These are phyloP conservation scores for Mallotus repandus DNA, from an alignment of 441 rosid genomes.

Conservation along the genomic window DNA sequence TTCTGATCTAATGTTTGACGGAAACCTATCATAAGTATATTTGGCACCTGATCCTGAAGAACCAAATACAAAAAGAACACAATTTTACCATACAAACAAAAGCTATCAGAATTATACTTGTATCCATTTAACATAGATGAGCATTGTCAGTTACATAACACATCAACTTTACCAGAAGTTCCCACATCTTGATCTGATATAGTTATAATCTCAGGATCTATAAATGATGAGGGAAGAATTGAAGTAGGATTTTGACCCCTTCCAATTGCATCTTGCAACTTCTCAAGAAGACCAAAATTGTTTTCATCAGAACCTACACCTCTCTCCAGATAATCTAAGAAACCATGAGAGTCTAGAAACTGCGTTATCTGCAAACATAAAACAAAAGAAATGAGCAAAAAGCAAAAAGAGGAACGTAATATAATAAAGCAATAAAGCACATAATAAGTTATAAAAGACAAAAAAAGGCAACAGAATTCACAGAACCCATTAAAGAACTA, in stretches of 20 bases:
- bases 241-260: slow-evolving; percentile 96
- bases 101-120: slow-evolving; percentile 21
- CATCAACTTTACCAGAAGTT: slow-evolving; percentile 55
- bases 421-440: slow-evolving; percentile 6
- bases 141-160: slow-evolving; percentile 13
- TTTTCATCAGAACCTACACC: slow-evolving; percentile 68
- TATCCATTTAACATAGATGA: background rate
- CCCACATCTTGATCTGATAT: slow-evolving; percentile 85
- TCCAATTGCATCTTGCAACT: slow-evolving; percentile 95
- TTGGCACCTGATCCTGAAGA: slow-evolving; percentile 75
- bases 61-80: slow-evolving; percentile 6
- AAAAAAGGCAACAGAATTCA: slow-evolving; percentile 32
- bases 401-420: background rate
- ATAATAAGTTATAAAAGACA: background rate
- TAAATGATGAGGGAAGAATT: slow-evolving; percentile 59
- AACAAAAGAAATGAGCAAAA: slow-evolving; percentile 12
- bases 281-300: slow-evolving; percentile 81
- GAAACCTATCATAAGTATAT: slow-evolving; percentile 95
- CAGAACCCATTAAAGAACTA: background rate
- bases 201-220: slow-evolving; percentile 83
- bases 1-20: slow-evolving; percentile 81
- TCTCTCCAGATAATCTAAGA: slow-evolving; percentile 94
- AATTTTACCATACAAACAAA: slow-evolving; percentile 5
- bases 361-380: slow-evolving; percentile 64
- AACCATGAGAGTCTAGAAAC: slow-evolving; percentile 84